Evolutionary conservation across 2,329 filamentous ascomycete species (phyloP), one percentile per base, ranked within the genome.

Genomic region (Pseudogymnoascus sp.): DNA sequence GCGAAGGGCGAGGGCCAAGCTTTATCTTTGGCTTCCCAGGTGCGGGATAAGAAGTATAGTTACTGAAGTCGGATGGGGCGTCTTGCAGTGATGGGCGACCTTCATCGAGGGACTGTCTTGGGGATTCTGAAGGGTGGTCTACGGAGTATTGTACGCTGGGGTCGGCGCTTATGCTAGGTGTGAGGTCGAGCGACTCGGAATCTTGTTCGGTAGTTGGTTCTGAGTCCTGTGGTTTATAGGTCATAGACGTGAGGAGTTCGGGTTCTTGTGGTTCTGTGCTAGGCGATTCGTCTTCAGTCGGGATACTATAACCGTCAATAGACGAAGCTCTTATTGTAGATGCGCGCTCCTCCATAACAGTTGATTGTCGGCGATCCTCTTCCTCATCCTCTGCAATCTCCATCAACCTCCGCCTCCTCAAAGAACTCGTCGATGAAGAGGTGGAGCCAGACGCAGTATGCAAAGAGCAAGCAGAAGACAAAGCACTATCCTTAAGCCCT

Each of bases 351-450:
- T 82, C 79, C 17, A 77, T 75, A 5, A 80, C 77, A 6, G 81
- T 74, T 1, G 82, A 85, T 69, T 86, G 80, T 61, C 84, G 78
- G 69, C 86, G 87, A 61, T 87, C 85, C 70, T 96, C 92, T 71
- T 95, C 91, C 61, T 88, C 90, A 76, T 94, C 90, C 76, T 97
- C 94, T n/a, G 89, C 87, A 72, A 97, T 97, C 76, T 96, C 93
- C 77, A 93, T 88, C 69, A 97, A 79, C 67, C 90, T 87, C 69
- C 88, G 84, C 71, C 87, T 83, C 63, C 89, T 85, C 66, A 92
- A 79, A 4, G 91, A 95, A 72, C 89, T 92, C 58, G 85, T 89
- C 4, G 91, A 93, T 9, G 92, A 96, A 27, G 89, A 91, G 67
- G 87, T 90, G 17, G 93, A 96, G 39, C 88, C 89, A 10, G 91